Percentiles rank a stretch among this genome's conserved stretches.
Conservation (phyloP, 1,284 basidiomycete genomes). For the Amylostereum areolatum region DNA sequence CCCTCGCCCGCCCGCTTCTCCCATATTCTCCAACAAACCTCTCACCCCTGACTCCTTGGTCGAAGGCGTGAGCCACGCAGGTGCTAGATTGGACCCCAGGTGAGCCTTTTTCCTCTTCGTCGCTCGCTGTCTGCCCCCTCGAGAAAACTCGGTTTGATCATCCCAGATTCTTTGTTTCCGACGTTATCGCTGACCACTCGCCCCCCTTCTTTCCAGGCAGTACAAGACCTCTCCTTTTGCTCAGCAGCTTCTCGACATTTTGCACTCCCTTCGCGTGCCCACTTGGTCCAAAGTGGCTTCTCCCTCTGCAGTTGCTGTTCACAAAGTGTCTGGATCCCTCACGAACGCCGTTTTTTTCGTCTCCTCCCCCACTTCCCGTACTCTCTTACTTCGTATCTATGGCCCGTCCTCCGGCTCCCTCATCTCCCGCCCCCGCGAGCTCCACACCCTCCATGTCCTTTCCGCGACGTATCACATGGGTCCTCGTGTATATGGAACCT, state of each 20-base stretch:
- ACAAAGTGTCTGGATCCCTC: conserved; percentile 84
- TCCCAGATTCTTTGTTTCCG: conserved; percentile 4
- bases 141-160: conserved; percentile 7
- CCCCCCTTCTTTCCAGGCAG: conserved; percentile 37
- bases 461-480: conserved; percentile 84
- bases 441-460: conserved; percentile 82
- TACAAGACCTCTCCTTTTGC: conserved; percentile 61
- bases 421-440: conserved; percentile 80
- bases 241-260: conserved; percentile 49
- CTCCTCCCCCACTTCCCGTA: conserved; percentile 55
- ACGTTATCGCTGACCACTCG: too few species aligned
- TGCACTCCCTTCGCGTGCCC: conserved; percentile 48
- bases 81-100: conserved; percentile 63
- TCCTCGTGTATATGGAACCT: conserved; percentile 89
- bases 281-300: conserved; percentile 46
- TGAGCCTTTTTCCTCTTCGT: conserved; percentile 37
- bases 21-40: conserved; percentile 35
- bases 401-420: conserved; percentile 81
- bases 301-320: conserved; percentile 52
- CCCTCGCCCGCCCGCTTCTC: conserved; percentile 29
- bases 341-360: conserved; percentile 96
- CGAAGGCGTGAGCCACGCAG: conserved; percentile 62
- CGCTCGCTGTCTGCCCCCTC: conserved; percentile 1
- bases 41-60: conserved; percentile 42
- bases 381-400: conserved; percentile 83